Evolutionary conservation across 768 basidiomycete species (phyloP), one percentile per base, ranked within the genome.

Genomic region (Leccinellum rugosiceps): DNA sequence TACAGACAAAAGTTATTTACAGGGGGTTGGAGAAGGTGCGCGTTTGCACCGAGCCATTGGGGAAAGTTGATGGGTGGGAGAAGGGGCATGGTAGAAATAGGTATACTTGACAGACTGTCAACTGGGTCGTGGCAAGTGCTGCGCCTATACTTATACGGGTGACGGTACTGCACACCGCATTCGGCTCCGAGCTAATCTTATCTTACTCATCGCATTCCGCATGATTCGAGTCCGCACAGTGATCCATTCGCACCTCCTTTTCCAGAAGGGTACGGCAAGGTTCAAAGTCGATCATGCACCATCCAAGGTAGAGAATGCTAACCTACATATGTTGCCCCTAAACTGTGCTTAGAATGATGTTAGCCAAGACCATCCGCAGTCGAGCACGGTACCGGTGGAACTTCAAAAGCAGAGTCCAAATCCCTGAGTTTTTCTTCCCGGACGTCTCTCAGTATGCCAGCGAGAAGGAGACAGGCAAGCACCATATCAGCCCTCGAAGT

Each of bases 1-100:
- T 89, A 92, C 55, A 93, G 68, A 68, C 91, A 92, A 60, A 84
- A 94, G 71, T 95, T 92, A 78, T 94, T 94, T 47, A 99, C 92
- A 0, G 96, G 95, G 2, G 96, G 96, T 69, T 88, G 80, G 28
- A 98, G 80, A 3, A 88, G 78, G 61, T 94, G 82, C 21, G 75
- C 74, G 63, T 98, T 98, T 66, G 92, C 84, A 4, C 76, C 75
- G 45, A 99, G 80, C 97, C 97, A 98, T 70, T 84, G 84, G 2
- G 84, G 84, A 63, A 98, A 88, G 76, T 97, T 95, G 65, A 99
- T 78, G 3, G 96, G 92, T 10, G 90, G 81, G 9, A 80, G 66
- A 43, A 97, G 78, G 63, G 88, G 85, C 90, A 90, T 93, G 48
- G 54, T 68, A 45, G 44, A 28, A 28, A 28, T n/a, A n/a, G n/a